A percentile compares a stretch with the other conserved stretches of the same genome.
phyloP scores from a whole-genome alignment of 306 rosid species.

The Glycine soja region DNA sequence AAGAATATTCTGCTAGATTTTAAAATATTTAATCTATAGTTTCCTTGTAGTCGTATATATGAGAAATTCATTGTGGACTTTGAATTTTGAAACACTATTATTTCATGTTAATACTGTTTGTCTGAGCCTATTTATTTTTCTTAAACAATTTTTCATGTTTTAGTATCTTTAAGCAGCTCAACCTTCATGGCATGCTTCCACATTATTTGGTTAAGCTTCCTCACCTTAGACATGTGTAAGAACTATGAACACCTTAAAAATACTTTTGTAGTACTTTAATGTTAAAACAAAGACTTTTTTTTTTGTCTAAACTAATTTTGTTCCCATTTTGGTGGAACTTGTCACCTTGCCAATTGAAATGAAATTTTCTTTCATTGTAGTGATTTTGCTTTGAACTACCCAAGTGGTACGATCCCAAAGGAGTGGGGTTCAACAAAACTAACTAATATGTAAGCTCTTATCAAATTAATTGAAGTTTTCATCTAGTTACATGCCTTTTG shows the following conservation, averaged over 20 bases:
- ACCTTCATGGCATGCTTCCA: constrained; percentile 82
- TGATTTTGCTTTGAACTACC: constrained; percentile 75
- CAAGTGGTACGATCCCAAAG: constrained; percentile 72
- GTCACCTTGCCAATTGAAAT: constrained; percentile 21
- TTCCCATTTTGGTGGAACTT: constrained; percentile 5
- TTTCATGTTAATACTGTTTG: constrained; percentile 18
- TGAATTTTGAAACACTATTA: constrained; percentile 17
- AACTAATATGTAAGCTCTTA: constrained; percentile 64
- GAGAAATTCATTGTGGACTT: constrained; percentile 19
- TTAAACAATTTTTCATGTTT: constrained; percentile 25
- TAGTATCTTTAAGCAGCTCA: constrained; percentile 64
- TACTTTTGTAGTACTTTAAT: constrained; percentile 17
- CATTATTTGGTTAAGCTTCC: constrained; percentile 85
- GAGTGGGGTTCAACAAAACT: constrained; percentile 74
- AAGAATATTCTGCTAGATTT: too few species aligned
- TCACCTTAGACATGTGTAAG: constrained; percentile 72
- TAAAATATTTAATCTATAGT: background rate
- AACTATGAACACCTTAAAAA: constrained; percentile 52
- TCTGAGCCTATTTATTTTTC: background rate
- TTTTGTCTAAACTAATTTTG: background rate
- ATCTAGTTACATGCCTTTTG: constrained; percentile 34
- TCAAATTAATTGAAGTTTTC: constrained; percentile 34
- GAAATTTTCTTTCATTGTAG: constrained; percentile 41
- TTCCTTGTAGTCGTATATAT: background rate
- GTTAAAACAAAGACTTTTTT: constrained; percentile 6